These are phyloP conservation scores for Penicillium coffeae DNA, from an alignment of 495 filamentous ascomycete genomes.

Conservation along the genomic window DNA sequence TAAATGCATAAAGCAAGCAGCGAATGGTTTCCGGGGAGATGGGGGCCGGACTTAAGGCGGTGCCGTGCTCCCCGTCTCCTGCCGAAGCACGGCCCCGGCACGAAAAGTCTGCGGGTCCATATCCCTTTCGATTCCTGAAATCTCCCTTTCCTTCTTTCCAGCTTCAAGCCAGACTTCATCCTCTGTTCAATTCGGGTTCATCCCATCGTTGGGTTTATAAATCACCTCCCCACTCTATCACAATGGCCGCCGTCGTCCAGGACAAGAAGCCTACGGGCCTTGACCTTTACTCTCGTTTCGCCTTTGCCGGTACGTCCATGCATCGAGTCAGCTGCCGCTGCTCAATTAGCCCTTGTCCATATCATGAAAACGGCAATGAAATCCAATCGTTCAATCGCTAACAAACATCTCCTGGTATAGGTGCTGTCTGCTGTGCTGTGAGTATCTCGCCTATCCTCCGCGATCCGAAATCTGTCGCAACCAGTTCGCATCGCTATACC, in stretches of 20 bases:
- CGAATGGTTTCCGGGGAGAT: too few relatives aligned
- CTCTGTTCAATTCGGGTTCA: slow-evolving; percentile 17
- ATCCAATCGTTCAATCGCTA: neutral
- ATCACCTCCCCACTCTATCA: slow-evolving; percentile 11
- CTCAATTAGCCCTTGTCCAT: neutral
- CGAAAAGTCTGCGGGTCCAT: slow-evolving; percentile 36
- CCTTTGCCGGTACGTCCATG: slow-evolving; percentile 60
- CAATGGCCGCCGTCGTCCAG: slow-evolving; percentile 39
- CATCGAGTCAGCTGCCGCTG: slow-evolving; percentile 20
- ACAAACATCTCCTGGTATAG: neutral
- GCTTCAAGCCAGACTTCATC: slow-evolving; percentile 22
- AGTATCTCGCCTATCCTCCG: too few relatives aligned
- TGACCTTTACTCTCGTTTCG: slow-evolving; percentile 58
- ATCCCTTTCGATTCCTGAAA: slow-evolving; percentile 36
- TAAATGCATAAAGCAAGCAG: too few relatives aligned
- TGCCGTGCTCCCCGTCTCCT: slow-evolving; percentile 9
- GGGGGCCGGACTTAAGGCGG: slow-evolving; percentile 15
- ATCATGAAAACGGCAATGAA: too few relatives aligned
- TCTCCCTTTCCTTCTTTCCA: slow-evolving; percentile 11
- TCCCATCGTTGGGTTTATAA: too few relatives aligned
- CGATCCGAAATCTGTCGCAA: too few relatives aligned
- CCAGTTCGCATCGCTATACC: too few relatives aligned
- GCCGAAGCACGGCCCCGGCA: slow-evolving; percentile 22
- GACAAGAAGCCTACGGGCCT: slow-evolving; percentile 11
- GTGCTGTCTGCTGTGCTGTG: slow-evolving; percentile 85